Conservation (phyloP, 192 early-diverging fungal genomes). For the Podila verticillata region DNA sequence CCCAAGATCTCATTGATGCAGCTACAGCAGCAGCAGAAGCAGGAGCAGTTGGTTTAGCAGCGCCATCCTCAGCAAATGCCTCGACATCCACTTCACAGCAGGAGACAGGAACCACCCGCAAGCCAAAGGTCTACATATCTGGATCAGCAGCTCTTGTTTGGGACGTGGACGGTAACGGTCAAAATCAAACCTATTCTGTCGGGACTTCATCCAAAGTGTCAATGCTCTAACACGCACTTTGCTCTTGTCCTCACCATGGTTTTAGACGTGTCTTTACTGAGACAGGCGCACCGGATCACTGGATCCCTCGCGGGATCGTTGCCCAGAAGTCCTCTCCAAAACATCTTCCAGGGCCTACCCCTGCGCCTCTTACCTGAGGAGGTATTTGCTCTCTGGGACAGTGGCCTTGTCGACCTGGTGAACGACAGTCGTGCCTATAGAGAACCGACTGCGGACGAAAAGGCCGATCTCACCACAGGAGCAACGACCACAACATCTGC, state of each 20-base stretch:
- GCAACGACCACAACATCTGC: background rate
- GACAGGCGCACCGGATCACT: slow-evolving; percentile 66
- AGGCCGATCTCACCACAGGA: background rate
- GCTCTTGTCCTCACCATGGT: background rate
- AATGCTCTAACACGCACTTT: background rate
- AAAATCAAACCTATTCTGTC: background rate
- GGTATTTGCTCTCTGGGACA: slow-evolving; percentile 61
- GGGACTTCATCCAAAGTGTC: background rate
- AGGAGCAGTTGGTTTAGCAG: too few relatives aligned
- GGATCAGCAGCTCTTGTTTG: slow-evolving; percentile 37
- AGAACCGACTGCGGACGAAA: background rate
- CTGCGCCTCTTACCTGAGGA: slow-evolving; percentile 80
- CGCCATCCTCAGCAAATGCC: too few relatives aligned
- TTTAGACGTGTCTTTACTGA: slow-evolving; percentile 62
- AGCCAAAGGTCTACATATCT: slow-evolving; percentile 8
- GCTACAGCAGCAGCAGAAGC: background rate
- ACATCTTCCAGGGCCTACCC: slow-evolving; percentile 79
- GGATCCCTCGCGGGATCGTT: slow-evolving; percentile 76
- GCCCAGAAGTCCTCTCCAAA: slow-evolving; percentile 77
- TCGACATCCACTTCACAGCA: background rate
- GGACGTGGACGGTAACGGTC: slow-evolving; percentile 26
- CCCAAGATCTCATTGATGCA: slow-evolving; percentile 1
- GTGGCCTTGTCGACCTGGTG: slow-evolving; percentile 42
- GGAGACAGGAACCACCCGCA: background rate
- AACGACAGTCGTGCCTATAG: slow-evolving; percentile 19